Evolutionary conservation across 2,329 filamentous ascomycete species (phyloP), one percentile per base, ranked within the genome.

Genomic region (Claviceps cyperi): DNA sequence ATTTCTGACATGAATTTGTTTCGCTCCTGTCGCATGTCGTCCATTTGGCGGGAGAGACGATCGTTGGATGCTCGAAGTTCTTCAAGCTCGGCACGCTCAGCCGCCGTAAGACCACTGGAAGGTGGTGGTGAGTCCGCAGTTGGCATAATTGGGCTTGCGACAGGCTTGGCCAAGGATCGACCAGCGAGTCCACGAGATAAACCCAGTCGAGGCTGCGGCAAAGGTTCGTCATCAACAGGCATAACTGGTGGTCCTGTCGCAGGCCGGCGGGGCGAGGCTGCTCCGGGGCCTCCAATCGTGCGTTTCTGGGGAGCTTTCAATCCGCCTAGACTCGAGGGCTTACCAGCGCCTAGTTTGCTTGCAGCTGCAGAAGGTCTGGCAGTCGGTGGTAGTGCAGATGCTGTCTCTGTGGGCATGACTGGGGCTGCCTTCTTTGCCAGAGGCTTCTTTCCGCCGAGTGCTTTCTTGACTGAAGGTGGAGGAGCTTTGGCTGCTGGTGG

Each of bases 11-110:
- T 77, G 46, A 95, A 76, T 60, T 84, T 90, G 51, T 82, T 80
- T 54, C 87, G 83, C 62, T 96, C 91, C 45, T 86, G 79, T 50
- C 87, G 80, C 57, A 90, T 72, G 43, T 95, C 90, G 49, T 95
- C 88, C 9, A 82, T 79, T 56, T 87, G 79, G 50, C 81, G 80
- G 21, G 78, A 73, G 5, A 95, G 72, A 32, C 84, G 77, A 46
- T 96, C 90, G 58, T 91, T 90, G 53, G 94, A 83, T 13, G 81
- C 73, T 38, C 90, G 84, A 13, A 97, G 76, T 61, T 95, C 90
- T 56, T 94, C 88, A 1, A 98, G 72, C 64, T 98, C 91, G n/a
- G 88, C 86, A 43, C 86, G 80, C 62, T 98, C 92, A n/a, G 86
- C 75, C 8, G 84, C 77, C 19, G 82, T 78, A 46, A 95, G 73